A percentile compares a stretch with the other conserved stretches of the same genome.
These are phyloP conservation scores for Fusarium globosum DNA, from an alignment of 2,329 filamentous ascomycete genomes.

Conservation along the genomic window DNA sequence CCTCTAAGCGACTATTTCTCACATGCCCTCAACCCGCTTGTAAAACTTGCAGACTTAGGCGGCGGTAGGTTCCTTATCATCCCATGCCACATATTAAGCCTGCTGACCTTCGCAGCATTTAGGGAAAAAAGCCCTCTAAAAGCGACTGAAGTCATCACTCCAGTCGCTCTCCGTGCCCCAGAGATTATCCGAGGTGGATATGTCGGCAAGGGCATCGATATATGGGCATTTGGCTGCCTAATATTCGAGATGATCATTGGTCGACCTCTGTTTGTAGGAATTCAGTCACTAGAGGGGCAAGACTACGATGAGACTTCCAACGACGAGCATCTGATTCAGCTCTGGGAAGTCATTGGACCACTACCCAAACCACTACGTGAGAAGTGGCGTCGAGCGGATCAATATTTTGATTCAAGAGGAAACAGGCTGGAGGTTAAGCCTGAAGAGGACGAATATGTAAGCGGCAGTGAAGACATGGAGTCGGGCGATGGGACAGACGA, in stretches of 20 bases:
- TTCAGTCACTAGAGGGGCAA: background rate
- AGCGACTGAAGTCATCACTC: too few species aligned
- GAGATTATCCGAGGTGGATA: background rate
- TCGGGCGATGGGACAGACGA: background rate
- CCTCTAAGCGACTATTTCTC: background rate
- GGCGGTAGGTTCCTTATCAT: background rate
- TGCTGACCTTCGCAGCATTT: too few species aligned
- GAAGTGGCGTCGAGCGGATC: background rate
- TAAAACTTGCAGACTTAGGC: background rate
- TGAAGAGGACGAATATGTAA: background rate
- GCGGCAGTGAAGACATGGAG: background rate
- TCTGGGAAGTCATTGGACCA: background rate
- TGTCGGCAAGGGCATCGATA: background rate
- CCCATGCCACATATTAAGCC: too few species aligned
- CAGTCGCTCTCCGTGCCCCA: background rate
- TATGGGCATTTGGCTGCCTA: background rate
- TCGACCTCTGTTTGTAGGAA: background rate
- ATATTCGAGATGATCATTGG: background rate
- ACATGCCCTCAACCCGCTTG: background rate
- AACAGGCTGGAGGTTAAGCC: background rate
- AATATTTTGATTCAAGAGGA: background rate
- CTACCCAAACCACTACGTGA: background rate
- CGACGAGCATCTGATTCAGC: background rate
- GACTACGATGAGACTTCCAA: background rate
- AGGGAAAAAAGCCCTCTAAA: too few species aligned